Base-by-base conservation (phyloP, 257 asterid genomes). In the Petrea volubilis region DNA sequence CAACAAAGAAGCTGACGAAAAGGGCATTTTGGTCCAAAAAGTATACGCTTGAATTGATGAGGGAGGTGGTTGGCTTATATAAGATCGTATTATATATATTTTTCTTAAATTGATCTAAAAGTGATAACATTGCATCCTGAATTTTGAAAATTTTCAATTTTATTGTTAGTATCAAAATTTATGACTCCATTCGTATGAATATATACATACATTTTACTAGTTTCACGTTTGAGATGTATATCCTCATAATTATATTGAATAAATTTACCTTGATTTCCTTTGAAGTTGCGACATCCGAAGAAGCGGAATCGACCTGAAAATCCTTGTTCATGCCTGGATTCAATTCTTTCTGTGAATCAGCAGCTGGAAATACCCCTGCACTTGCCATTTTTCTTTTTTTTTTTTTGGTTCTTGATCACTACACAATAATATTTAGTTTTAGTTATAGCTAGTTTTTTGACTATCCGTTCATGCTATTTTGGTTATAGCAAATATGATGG, bases 301-400 rank as follows among this genome's bases (percentile, higher is more conserved):
- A 82, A 0, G 80, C 63, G 58, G 95, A 67, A 81, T 90, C 93
- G 38, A 86, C 89, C 64, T 81, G 74, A 23, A 86, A 76, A 13
- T 79, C 78, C 65, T 77, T 88, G 68, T 84, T 76, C 56, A 27
- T 3, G 64, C 81, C 88, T 14, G 91, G 85, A 43, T 90, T 78
- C 85, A 90, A 74, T 56, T 90, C 96, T 49, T 67, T 82, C 47
- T 74, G 82, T 4, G 74, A 80, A 78, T 92, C 90, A 5, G 79
- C 91, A 1, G 83, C 81, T 13, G 98, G 97, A 69, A 92, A 86
- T 62, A 51, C 82, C 43, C 15, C 87, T 3, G 79, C 23, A 64
- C 58, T 76, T 50, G 84, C 73, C 98, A 92, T 88, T 18, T 57
- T 78, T 1, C 59, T n/a, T n/a, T n/a, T n/a, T n/a, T n/a, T n/a